Evolutionary conservation across 2,329 filamentous ascomycete genomes (phyloP).

Genomic region (Talaromyces marneffei): DNA sequence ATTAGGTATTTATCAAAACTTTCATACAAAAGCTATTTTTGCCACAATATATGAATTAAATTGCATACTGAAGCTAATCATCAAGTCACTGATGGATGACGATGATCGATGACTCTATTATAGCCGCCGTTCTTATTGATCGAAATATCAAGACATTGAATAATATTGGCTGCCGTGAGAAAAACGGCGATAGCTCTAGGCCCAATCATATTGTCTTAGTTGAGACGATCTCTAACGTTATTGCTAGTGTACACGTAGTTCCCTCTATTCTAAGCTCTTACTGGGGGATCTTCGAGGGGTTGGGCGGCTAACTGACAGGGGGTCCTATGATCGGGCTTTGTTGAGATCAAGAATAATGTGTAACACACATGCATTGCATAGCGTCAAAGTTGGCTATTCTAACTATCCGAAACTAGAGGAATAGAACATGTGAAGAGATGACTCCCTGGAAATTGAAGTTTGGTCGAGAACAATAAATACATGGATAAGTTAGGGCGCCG

Average conservation of each 20-base stretch:
- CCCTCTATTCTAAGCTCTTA: neutral
- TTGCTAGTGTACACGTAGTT: neutral
- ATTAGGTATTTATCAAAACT: neutral
- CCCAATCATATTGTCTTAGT: neutral
- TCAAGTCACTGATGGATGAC: constrained; percentile 1
- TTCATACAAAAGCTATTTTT: neutral
- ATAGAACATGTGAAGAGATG: too few relatives aligned
- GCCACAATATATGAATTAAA: neutral
- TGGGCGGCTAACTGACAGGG: neutral
- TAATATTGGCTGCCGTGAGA: neutral
- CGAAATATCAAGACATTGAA: neutral
- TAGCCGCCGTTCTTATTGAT: neutral
- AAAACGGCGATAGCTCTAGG: neutral
- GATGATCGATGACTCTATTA: neutral
- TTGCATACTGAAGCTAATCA: neutral
- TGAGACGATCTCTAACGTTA: neutral
- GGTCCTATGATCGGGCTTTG: too few relatives aligned
- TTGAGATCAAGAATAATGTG: neutral
- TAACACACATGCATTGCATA: neutral
- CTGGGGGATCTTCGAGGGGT: neutral
- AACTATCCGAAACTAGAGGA: too few relatives aligned
- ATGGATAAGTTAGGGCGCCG: neutral
- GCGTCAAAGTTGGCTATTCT: neutral
- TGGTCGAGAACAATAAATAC: too few relatives aligned
- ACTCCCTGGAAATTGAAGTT: neutral